Percentiles rank a stretch among this genome's conserved stretches.
Evolutionary conservation across 768 basidiomycete species (phyloP).

Genomic region (Boletus pseudo-olivaceus): DNA sequence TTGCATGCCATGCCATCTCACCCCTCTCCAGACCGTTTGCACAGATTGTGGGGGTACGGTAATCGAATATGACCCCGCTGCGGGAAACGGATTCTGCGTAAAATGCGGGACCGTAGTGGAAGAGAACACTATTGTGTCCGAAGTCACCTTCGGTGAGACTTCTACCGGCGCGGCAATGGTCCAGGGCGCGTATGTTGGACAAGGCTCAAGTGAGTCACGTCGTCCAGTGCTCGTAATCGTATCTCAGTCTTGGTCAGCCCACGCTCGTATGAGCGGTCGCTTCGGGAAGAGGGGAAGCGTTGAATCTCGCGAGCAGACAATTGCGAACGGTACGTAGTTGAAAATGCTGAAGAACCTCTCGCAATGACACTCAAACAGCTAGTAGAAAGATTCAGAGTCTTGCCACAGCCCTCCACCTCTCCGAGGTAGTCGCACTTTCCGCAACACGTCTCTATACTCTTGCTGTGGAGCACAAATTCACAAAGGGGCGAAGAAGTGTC

Average conservation of each 20-base stretch:
- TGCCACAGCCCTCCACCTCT: constrained; percentile 70
- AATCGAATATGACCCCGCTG: constrained; percentile 81
- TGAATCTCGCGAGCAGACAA: constrained; percentile 88
- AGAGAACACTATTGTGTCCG: constrained; percentile 91
- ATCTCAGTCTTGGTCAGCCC: constrained; percentile 45
- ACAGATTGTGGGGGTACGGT: constrained; percentile 78
- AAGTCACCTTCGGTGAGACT: constrained; percentile 94
- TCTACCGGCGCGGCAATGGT: constrained; percentile 91
- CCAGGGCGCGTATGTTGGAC: constrained; percentile 87
- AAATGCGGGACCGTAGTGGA: constrained; percentile 88
- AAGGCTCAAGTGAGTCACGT: constrained; percentile 75
- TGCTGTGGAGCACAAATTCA: constrained; percentile 92
- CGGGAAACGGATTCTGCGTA: constrained; percentile 83
- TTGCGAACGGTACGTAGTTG: constrained; percentile 68
- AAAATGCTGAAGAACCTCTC: neutral
- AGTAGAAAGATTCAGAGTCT: constrained; percentile 81
- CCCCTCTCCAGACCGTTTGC: constrained; percentile 51
- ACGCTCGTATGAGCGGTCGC: constrained; percentile 77
- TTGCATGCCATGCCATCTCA: neutral
- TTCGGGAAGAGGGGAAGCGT: constrained; percentile 74
- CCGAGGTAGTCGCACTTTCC: constrained; percentile 73
- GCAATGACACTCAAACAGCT: constrained; percentile 42
- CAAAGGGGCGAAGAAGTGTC: constrained; percentile 85
- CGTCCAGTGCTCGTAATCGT: neutral
- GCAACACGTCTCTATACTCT: constrained; percentile 90